Evolutionary conservation across 1,139 yeast species (phyloP), one percentile per base, ranked within the genome.

Genomic region (Cylindricascospora bacillispora): DNA sequence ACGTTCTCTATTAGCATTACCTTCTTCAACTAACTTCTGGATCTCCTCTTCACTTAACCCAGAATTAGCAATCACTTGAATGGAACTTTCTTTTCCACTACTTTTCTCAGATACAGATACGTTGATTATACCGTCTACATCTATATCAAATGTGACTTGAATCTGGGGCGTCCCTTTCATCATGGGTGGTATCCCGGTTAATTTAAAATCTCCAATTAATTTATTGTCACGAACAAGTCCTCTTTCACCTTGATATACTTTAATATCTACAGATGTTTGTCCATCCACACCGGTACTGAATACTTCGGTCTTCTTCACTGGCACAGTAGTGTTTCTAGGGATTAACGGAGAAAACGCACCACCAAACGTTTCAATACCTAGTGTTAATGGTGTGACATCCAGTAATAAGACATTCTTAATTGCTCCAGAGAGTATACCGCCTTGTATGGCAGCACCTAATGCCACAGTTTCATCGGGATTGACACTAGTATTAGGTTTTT

Each of bases 391-490:
- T 1, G 86, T 78, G 6, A 79, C 92, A 56, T 79, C 92, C 24
- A 79, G 56, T 31, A 79, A 56, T 15, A 79, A 65, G n/a, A 79
- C 89, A 49, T 79, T 73, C 46, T 68, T 72, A 13, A 65, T 65
- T 37, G 74, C 77, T 3, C 89, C 89, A 2, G 82, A 70, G 20
- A 78, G 56, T 4, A 78, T 73, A 15, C 83, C 86, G 15, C 85
- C 89, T 54, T 78, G 92, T 36, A 79, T 78, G 2, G 89, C 89
- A 4, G 92, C 92, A 34, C 92, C 92, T 26, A 79, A 52, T 1
- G 89, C 89, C 11, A 79, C 92, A 0, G 89, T 86, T 52, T 79
- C 92, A 50, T 79, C 92, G 1, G 92, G 92, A 43, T 79, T 79
- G 2, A 79, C 79, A 1, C 69, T 65, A 2, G 75, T 69, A 38